phyloP scores from a whole-genome alignment of 1,284 basidiomycete species.

The Testicularia cyperi region DNA sequence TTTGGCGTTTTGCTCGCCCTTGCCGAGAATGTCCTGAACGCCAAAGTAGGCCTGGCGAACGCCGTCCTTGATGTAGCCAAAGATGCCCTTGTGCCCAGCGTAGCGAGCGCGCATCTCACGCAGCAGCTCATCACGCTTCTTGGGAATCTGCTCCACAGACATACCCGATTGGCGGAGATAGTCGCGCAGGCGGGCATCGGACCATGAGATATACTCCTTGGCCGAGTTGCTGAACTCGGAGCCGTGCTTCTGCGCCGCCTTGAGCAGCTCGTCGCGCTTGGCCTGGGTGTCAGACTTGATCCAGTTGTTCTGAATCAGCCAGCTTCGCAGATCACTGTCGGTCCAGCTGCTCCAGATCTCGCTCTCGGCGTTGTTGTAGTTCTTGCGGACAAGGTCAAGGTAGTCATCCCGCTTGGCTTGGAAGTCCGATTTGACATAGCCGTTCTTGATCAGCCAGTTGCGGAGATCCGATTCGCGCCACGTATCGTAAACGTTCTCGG shows the following conservation, averaged over 20 bases:
- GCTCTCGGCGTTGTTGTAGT: conserved; percentile 42
- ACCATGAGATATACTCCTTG: conserved; percentile 53
- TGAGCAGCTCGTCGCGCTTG: conserved; percentile 51
- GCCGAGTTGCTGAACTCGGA: conserved; percentile 32
- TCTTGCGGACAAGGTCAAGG: conserved; percentile 36
- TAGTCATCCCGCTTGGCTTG: conserved; percentile 48
- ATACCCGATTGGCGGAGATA: conserved; percentile 50
- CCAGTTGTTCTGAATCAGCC: conserved; percentile 47
- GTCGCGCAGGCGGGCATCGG: conserved; percentile 49
- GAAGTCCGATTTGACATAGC: conserved; percentile 46
- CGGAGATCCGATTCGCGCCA: conserved; percentile 55
- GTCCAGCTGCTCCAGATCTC: conserved; percentile 49
- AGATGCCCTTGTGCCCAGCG: conserved; percentile 43
- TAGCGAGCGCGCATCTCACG: conserved; percentile 56
- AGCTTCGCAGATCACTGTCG: conserved; percentile 52
- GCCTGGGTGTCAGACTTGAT: conserved; percentile 44
- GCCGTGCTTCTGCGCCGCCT: conserved; percentile 48
- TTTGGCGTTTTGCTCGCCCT: conserved; percentile 41
- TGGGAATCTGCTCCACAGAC: conserved; percentile 37
- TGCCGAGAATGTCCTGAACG: conserved; percentile 47
- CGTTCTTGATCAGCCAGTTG: conserved; percentile 49
- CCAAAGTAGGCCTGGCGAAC: conserved; percentile 48
- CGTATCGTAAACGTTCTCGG: conserved; percentile 49
- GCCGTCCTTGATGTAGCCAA: conserved; percentile 48
- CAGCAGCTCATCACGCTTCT: conserved; percentile 51